These are phyloP conservation scores for Tilletia walkeri DNA, from an alignment of 1,284 basidiomycete species.

Conservation along the genomic window DNA sequence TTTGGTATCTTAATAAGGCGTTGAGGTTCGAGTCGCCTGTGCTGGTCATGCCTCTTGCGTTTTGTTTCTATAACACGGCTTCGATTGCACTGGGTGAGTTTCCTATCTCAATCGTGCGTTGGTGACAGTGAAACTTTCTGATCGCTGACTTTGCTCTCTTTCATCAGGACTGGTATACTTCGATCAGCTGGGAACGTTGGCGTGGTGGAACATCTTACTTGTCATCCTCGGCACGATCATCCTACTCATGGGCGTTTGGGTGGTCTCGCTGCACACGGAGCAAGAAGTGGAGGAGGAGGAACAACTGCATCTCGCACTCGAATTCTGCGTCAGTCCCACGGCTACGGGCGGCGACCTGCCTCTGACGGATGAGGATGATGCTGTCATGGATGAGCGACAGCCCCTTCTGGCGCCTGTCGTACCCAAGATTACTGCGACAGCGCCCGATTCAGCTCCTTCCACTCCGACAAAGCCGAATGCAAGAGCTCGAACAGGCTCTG, in stretches of 20 bases:
- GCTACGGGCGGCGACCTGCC: not conserved
- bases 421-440: not conserved
- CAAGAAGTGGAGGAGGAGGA: conserved; percentile 24
- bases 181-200: conserved; percentile 76
- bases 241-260: conserved; percentile 84
- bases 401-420: not conserved
- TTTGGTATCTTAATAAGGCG: conserved; percentile 91
- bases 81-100: conserved; percentile 59
- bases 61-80: conserved; percentile 92
- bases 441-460: not conserved
- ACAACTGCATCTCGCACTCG: not conserved
- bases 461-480: not conserved
- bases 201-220: conserved; percentile 68
- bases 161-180: conserved; percentile 72
- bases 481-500: not conserved
- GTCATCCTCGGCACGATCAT: conserved; percentile 76
- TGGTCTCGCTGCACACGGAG: conserved; percentile 62
- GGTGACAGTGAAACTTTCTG: not conserved
- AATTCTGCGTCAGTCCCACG: not conserved
- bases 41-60: conserved; percentile 86
- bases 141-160: not conserved
- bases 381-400: conserved; percentile 11
- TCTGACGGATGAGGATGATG: not conserved
- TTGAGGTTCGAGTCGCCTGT: conserved; percentile 72
- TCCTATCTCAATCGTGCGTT: not conserved